These are phyloP conservation scores for Bipolaris victoriae DNA, from an alignment of 2,329 filamentous ascomycete genomes.

Conservation along the genomic window DNA sequence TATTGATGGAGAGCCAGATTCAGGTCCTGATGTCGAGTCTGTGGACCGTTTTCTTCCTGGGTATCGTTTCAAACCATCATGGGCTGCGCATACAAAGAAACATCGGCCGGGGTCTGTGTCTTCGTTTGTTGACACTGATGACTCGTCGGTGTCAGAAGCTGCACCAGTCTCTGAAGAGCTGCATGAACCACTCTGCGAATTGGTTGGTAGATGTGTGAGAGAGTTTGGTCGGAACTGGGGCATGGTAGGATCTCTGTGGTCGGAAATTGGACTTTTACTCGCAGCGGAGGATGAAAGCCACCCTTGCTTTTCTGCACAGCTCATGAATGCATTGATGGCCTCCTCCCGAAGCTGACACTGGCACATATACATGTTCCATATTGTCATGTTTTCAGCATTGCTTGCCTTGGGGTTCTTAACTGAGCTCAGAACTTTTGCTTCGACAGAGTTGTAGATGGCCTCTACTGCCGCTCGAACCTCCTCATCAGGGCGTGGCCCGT, in stretches of 20 bases:
- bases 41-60: neutral
- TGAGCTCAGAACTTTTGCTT: constrained; percentile 21
- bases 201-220: constrained; percentile 7
- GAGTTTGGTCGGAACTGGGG: constrained; percentile 72
- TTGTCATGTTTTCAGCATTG: constrained; percentile 17
- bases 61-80: constrained; percentile 9
- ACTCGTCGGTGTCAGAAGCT: constrained; percentile 12
- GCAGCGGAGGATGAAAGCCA: constrained; percentile 22
- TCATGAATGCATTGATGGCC: constrained; percentile 21
- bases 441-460: constrained; percentile 22
- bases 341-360: constrained; percentile 31
- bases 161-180: constrained; percentile 1
- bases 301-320: constrained; percentile 17
- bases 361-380: constrained; percentile 37
- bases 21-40: neutral
- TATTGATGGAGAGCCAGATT: neutral
- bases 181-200: neutral
- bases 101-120: neutral
- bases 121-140: constrained; percentile 2
- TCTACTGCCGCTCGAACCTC: constrained; percentile 15
- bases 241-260: constrained; percentile 64
- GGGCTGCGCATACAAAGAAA: constrained; percentile 3
- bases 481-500: constrained; percentile 6
- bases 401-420: constrained; percentile 17
- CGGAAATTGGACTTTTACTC: neutral